Evolutionary conservation across 371 early-diverging fungal species (phyloP), one percentile per base, ranked within the genome.

Genomic region (Rhizopus stolonifer): DNA sequence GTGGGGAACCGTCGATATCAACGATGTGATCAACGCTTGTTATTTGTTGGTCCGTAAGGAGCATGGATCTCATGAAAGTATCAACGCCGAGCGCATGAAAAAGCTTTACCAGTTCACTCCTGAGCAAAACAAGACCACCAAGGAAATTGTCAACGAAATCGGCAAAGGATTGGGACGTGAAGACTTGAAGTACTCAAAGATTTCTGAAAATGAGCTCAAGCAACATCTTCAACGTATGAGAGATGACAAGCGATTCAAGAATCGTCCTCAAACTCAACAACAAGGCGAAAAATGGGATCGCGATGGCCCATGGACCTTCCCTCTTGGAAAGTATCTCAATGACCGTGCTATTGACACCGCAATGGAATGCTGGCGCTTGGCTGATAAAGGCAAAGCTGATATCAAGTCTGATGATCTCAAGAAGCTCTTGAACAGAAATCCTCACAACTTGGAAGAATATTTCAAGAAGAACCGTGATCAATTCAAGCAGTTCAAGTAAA

Each of bases 391-490:
- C 26, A 42, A 63, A 14, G 19, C 46, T 7, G 72, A 75, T 21
- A 50, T 52, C 25, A 29, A 31, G n/a, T 45, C 61, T 17, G 25
- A 46, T 15, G 76, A 75, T 22, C 57, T 75, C 15, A 44, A 62
- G 38, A 39, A 67, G 18, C 23, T 58, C 17, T 59, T 75, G 47
- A 54, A 63, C 2, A 58, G 59, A 25, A 45, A 71, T 9, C 72
- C 76, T 39, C 60, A 56, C 2, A 53, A 36, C 14, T 19, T 75
- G 38, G 56, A 56, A 25, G 34, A 67, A 4, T 75, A 67, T 44
- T 67, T 71, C 24, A 39, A 69, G 39, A 57, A 49, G 40, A 75
- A 75, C 51, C 71, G 72, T 18, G 64, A 71, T 2, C 49, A 69
- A 14, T 71, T 75, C 60, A 66, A 51, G n/a, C 56, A 52, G 5